phyloP scores from a whole-genome alignment of 2,329 filamentous ascomycete genomes.

The Pezicula carpinea region DNA sequence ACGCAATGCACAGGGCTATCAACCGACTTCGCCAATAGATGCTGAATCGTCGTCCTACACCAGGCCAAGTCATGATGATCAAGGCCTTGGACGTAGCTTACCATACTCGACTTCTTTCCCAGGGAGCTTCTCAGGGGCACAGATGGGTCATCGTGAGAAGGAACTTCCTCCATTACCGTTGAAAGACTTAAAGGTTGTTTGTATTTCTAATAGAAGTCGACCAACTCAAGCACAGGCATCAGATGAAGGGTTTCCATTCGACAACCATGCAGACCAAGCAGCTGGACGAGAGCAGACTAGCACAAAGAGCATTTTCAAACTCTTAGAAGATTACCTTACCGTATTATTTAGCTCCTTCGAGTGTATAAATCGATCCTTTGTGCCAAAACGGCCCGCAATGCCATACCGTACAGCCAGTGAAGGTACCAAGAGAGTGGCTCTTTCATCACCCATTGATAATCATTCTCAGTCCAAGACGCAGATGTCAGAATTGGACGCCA shows the following conservation, averaged over 20 bases:
- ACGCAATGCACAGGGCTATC: too few relatives aligned
- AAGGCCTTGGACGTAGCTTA: not conserved
- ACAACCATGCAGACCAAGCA: constrained; percentile 19
- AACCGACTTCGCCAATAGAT: too few relatives aligned
- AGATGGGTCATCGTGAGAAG: constrained; percentile 13
- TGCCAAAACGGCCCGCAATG: constrained; percentile 40
- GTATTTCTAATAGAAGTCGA: not conserved
- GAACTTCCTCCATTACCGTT: constrained; percentile 1
- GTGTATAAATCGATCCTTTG: constrained; percentile 74
- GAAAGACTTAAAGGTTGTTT: too few relatives aligned
- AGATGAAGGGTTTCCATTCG: not conserved
- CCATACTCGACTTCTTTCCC: constrained; percentile 23
- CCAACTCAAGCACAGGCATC: not conserved
- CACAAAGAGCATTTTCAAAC: constrained; percentile 62
- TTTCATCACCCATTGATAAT: constrained; percentile 28
- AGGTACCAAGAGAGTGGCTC: constrained; percentile 17
- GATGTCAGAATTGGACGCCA: constrained; percentile 65
- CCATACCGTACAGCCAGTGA: constrained; percentile 24
- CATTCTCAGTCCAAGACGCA: constrained; percentile 25
- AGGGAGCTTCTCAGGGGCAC: constrained; percentile 17
- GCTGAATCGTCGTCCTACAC: not conserved
- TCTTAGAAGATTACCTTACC: constrained; percentile 73
- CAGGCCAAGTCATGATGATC: not conserved
- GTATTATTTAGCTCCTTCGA: constrained; percentile 64
- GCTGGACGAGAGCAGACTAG: constrained; percentile 31